Evolutionary conservation across 257 asterid species (phyloP).

Genomic region (Paulownia fortunei): DNA sequence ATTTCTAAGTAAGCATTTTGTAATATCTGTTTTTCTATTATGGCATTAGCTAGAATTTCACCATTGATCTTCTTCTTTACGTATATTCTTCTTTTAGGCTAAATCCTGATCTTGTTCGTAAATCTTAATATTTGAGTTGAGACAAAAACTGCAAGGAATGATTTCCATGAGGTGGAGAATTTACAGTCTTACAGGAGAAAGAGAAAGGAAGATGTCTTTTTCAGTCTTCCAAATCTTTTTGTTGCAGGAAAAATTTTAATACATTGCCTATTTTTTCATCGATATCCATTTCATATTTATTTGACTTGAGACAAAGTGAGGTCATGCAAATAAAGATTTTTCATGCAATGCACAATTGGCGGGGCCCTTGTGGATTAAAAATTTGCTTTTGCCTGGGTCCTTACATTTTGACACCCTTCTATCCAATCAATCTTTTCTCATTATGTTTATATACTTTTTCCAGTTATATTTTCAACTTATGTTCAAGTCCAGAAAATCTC

Average conservation of each 20-base stretch:
- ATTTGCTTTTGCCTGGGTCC: too few relatives aligned
- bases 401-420: too few relatives aligned
- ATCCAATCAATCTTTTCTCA: too few relatives aligned
- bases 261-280: neutral
- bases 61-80: neutral
- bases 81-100: neutral
- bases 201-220: too few relatives aligned
- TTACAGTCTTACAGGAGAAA: too few relatives aligned
- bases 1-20: conserved; percentile 56
- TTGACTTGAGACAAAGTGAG: neutral
- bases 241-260: neutral
- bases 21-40: neutral
- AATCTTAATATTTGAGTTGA: neutral
- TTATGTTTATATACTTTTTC: too few relatives aligned
- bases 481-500: too few relatives aligned
- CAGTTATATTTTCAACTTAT: too few relatives aligned
- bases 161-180: too few relatives aligned
- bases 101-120: neutral
- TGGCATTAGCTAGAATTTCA: neutral
- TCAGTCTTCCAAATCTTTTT: neutral
- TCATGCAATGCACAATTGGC: neutral
- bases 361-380: too few relatives aligned
- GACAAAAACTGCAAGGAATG: neutral
- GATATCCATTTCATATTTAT: neutral
- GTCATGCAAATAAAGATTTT: too few relatives aligned